Conservation (phyloP, 78 protist genomes). For the Trichosphaerium sp. region DNA sequence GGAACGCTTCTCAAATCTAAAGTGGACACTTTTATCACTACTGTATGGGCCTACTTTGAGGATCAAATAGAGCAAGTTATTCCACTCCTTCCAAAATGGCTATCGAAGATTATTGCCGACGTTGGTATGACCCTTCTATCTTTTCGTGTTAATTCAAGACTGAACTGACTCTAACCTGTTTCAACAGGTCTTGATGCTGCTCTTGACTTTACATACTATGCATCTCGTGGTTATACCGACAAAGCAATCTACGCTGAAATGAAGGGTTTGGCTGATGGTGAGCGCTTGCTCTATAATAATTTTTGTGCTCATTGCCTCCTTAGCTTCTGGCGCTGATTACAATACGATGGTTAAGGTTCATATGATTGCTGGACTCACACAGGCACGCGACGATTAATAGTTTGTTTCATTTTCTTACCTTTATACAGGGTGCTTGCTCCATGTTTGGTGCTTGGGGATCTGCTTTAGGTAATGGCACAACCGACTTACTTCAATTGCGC, state of each 20-base stretch:
- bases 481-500: neutral
- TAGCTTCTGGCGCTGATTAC: no score
- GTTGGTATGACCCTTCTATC: neutral
- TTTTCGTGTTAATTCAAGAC: neutral
- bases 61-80: neutral
- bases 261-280: constrained; percentile 14
- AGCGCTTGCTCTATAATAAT: neutral
- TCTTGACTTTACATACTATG: constrained; percentile 5
- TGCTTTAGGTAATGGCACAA: neutral
- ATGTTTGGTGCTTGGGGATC: constrained; percentile 17
- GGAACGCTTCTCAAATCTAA: neutral
- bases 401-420: no score
- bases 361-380: constrained; percentile 12
- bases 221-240: neutral
- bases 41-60: neutral
- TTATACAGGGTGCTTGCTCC: constrained; percentile 16
- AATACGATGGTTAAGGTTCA: neutral
- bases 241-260: neutral
- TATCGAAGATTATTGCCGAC: neutral
- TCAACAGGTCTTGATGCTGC: constrained; percentile 1
- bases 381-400: no score
- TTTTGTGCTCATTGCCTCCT: no score
- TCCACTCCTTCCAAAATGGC: neutral
- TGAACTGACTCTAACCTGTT: neutral
- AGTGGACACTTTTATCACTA: neutral